A percentile compares a stretch with the other conserved stretches of the same genome.
phyloP scores from a whole-genome alignment of 495 filamentous ascomycete species.

The Neurospora sp. region DNA sequence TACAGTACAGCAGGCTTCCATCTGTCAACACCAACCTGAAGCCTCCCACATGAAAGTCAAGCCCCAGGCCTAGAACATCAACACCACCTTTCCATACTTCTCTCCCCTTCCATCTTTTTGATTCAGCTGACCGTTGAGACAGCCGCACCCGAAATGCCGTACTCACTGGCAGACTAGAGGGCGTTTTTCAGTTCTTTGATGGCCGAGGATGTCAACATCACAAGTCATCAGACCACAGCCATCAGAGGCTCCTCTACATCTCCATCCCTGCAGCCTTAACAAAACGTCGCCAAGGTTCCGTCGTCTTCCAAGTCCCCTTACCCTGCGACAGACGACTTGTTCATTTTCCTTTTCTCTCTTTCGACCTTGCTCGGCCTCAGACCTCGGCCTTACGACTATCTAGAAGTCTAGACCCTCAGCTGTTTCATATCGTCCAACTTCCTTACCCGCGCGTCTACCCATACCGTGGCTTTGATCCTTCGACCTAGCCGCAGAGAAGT shows the following conservation, averaged over 20 bases:
- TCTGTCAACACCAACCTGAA: neutral
- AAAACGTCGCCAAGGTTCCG: neutral
- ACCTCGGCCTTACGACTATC: neutral
- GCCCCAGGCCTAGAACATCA: neutral
- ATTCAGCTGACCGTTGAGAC: neutral
- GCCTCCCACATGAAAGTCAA: neutral
- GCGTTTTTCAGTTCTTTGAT: neutral
- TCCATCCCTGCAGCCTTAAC: neutral
- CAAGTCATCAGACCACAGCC: neutral
- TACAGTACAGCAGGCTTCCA: neutral
- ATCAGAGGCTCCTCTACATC: neutral
- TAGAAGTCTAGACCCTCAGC: neutral
- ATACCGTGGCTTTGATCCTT: neutral
- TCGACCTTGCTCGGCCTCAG: neutral
- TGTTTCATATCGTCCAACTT: neutral
- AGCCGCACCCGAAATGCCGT: neutral
- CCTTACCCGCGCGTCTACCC: neutral
- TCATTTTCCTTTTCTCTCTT: neutral
- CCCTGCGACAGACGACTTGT: neutral
- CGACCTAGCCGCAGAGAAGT: neutral
- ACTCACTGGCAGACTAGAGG: neutral
- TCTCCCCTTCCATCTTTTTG: neutral
- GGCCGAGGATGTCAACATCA: neutral
- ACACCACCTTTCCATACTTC: neutral
- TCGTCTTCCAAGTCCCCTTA: neutral